Base-by-base conservation (phyloP, 2,329 filamentous ascomycete genomes). In the Fusarium mexicanum region DNA sequence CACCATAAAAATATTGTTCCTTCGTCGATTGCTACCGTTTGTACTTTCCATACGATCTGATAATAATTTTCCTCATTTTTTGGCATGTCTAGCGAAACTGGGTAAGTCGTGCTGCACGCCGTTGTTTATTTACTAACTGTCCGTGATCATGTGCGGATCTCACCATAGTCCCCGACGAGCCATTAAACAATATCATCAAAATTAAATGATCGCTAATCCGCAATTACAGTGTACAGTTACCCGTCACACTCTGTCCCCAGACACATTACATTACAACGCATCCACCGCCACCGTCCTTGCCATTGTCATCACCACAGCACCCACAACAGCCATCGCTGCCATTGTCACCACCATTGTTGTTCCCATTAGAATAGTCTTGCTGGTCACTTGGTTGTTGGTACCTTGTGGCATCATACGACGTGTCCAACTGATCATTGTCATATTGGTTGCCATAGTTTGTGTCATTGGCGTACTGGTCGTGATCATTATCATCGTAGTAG, bases 191-290 rank as follows among this genome's bases (percentile, higher is more conserved):
- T 10, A 16, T 26, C 5, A 8, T 26, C 17, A 26, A 26, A 17
- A 37, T 17, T 18, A n/a, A 37, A 29, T 18, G 10, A 46, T 60
- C 17, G 5, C 17, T 8, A 18, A 22, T 22, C 4, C 20, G 17
- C 5, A 7, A 29, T 20, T 11, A 31, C 26, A 7, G 1, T 43
- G 18, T 41, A 43, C 4, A 37, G 2, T 8, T 4, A 4, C 6
- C 10, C 26, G 6, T 8, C 26, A 13, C 5, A 2, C 5, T 5
- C 14, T 33, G 2, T 10, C 37, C 24, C 14, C 9, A 38, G 0
- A 22, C 10, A 18, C 10, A 8, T 72, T 22, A 72, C 70, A 72
- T 72, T 16, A 72, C 31, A 18, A 73, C 60, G 20, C 70, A 73
- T 2, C 70, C 70, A 11, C 41, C 54, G 10, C 31, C 29, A 2